Evolutionary conservation across 225 moss, liverwort and hornwort genomes (phyloP), one percentile per base, ranked within the genome.

Genomic region (Pleurozium schreberi): DNA sequence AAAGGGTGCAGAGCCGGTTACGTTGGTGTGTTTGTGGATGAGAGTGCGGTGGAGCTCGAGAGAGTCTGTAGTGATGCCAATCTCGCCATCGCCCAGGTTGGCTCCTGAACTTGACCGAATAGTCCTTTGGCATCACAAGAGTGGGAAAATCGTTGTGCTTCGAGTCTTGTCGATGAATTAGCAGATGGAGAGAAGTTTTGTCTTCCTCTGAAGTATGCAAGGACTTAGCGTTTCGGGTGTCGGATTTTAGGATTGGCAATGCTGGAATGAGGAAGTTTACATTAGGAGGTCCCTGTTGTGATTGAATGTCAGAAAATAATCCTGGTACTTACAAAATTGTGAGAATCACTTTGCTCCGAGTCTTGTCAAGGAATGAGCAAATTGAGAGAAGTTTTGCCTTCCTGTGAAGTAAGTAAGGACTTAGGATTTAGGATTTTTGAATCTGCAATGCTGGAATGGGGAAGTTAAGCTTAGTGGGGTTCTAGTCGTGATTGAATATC

Each of bases 11-110:
- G 94, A 96, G 84, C 96, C 97, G 18, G 98, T 98, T n/a, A n/a
- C n/a, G n/a, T n/a, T 20, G 97, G 97, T 57, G 98, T 96, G 50
- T 96, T 98, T 76, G 97, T 98, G 76, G 97, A 97, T 58, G 97
- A 98, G 87, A 92, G 73, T 63, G 95, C 94, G 50, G 71, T 49
- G 71, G 92, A 94, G 87, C 96, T 97, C 23, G 95, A 93, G 92
- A 86, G 87, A 77, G 93, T 87, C 11, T 97, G 96, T 59, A 81
- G 93, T n/a, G 89, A 87, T 31, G 90, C 94, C 6, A 82, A 92
- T 85, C 89, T 98, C 42, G 85, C 88, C 77, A 90, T 95, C 65
- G 95, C 94, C 66, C 96, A 98, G 96, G 97, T 95, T 71, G 31
- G 22, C 38, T 64, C 42, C 47, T 73, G 65, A 75, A 40, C 40